A percentile compares a stretch with the other conserved stretches of the same genome.
Evolutionary conservation across 345 rosid genomes (phyloP).

Genomic region (Hirschfeldia incana): DNA sequence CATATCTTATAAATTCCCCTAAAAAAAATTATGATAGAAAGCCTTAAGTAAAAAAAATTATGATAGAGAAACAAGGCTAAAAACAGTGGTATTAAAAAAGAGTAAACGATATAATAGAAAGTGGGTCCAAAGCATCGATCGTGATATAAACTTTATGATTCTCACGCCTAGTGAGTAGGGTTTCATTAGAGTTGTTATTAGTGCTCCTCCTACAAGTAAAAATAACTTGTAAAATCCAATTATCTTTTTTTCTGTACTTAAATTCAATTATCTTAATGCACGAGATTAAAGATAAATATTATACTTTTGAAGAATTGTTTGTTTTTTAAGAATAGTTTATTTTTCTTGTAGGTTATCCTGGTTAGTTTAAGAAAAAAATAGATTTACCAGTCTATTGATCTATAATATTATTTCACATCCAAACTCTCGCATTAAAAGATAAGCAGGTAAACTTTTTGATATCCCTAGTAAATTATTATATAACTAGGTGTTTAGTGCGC

Average conservation of each 20-base stretch:
- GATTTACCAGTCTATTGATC: too few species aligned
- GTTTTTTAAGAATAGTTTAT: not conserved
- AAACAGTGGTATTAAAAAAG: constrained; percentile 1
- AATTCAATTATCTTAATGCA: not conserved
- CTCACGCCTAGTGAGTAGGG: constrained; percentile 38
- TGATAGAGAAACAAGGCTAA: not conserved
- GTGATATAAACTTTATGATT: constrained; percentile 33
- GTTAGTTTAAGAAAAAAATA: not conserved
- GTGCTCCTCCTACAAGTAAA: not conserved
- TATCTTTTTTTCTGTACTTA: not conserved
- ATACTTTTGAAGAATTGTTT: not conserved
- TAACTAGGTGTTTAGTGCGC: too few species aligned
- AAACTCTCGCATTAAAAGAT: too few species aligned
- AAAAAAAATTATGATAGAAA: too few species aligned
- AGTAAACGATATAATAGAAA: not conserved
- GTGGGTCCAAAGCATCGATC: constrained; percentile 36
- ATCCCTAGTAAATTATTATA: too few species aligned
- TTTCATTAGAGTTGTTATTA: constrained; percentile 24
- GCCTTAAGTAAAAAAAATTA: not conserved
- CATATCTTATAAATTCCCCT: too few species aligned
- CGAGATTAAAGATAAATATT: not conserved
- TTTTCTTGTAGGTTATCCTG: not conserved
- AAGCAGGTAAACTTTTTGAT: too few species aligned
- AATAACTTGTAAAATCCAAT: not conserved
- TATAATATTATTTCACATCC: too few species aligned